Percentiles rank a stretch among this genome's conserved stretches.
phyloP scores from a whole-genome alignment of 2,329 filamentous ascomycete genomes.

The Fusarium guadeloupense region DNA sequence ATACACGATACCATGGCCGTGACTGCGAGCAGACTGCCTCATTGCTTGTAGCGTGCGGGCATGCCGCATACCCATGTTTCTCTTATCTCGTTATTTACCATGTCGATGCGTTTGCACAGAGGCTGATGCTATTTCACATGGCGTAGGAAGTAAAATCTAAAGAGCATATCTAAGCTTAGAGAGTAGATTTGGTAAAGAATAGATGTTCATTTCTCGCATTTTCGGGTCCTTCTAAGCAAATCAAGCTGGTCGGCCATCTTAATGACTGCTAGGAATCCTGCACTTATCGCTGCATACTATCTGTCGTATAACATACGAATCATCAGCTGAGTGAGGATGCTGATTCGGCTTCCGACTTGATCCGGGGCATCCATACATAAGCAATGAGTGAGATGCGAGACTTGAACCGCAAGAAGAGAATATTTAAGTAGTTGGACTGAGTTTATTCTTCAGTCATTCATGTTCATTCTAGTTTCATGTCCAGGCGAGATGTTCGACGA shows the following conservation, averaged over 20 bases:
- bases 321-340: conserved; percentile 18
- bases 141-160: conserved; percentile 46
- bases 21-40: neutral
- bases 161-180: conserved; percentile 25
- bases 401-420: neutral
- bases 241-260: neutral
- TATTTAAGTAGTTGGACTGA: neutral
- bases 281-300: neutral
- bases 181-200: conserved; percentile 27
- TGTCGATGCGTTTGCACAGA: conserved; percentile 30
- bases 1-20: neutral
- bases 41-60: neutral
- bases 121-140: conserved; percentile 41
- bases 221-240: neutral
- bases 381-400: neutral
- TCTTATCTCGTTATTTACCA: conserved; percentile 16
- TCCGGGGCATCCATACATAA: neutral
- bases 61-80: conserved; percentile 4
- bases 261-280: neutral
- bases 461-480: neutral
- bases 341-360: conserved; percentile 22
- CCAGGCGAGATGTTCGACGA: conserved; percentile 50
- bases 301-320: conserved; percentile 14
- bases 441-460: neutral
- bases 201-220: conserved; percentile 28